phyloP scores from a whole-genome alignment of 2,329 filamentous ascomycete species.

The Ustulina deusta region DNA sequence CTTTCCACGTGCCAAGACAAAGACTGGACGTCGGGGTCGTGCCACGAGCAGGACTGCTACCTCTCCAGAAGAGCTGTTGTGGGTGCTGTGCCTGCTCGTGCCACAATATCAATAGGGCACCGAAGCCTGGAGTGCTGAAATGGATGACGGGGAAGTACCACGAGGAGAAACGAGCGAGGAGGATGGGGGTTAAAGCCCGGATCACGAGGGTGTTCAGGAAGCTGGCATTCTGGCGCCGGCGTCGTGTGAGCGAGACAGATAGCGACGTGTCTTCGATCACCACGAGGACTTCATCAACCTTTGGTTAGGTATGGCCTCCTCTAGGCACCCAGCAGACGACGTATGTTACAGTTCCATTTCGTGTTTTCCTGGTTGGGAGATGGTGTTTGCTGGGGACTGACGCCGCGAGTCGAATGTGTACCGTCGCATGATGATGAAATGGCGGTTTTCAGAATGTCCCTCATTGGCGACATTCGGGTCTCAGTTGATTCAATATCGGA shows the following conservation, averaged over 20 bases:
- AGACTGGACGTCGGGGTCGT: neutral
- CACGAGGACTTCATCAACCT: conserved; percentile 38
- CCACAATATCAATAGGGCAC: neutral
- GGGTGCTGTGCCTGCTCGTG: conserved; percentile 39
- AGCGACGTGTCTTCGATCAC: conserved; percentile 33
- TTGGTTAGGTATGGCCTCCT: neutral
- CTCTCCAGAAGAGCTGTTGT: conserved; percentile 21
- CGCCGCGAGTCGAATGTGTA: neutral
- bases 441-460: neutral
- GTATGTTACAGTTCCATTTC: neutral
- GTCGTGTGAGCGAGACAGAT: conserved; percentile 13
- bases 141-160: conserved; percentile 17
- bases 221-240: conserved; percentile 43
- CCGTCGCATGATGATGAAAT: neutral
- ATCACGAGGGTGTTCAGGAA: conserved; percentile 38
- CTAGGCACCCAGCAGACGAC: neutral
- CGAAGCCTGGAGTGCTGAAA: conserved; percentile 19
- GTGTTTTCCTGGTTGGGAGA: neutral
- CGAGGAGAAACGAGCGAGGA: conserved; percentile 7
- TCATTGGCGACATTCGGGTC: neutral
- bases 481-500: no score
- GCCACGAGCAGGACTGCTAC: neutral
- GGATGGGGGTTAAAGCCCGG: conserved; percentile 18
- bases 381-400: neutral
- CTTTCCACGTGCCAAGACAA: neutral